A percentile compares a stretch with the other conserved stretches of the same genome.
Evolutionary conservation across 805 yeast species (phyloP).

Genomic region (Ogataea henricii): DNA sequence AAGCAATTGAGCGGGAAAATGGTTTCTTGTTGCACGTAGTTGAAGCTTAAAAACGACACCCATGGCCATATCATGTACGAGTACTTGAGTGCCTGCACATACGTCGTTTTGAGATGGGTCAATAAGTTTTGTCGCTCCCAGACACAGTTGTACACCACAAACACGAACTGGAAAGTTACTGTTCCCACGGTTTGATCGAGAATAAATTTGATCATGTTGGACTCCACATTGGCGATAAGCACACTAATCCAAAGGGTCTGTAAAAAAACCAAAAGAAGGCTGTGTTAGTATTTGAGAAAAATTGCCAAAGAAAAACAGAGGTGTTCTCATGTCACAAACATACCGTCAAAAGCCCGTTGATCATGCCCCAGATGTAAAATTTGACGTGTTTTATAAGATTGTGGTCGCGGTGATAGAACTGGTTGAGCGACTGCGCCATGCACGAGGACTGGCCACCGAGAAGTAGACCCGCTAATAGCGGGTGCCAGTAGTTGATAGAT

Average conservation of each 20-base stretch:
- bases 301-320: background rate
- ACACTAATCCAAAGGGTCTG: slow-evolving; percentile 53
- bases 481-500: slow-evolving; percentile 26
- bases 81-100: slow-evolving; percentile 49
- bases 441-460: slow-evolving; percentile 32
- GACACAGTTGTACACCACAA: slow-evolving; percentile 47
- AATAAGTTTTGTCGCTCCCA: slow-evolving; percentile 53
- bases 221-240: slow-evolving; percentile 41
- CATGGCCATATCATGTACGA: slow-evolving; percentile 63
- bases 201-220: slow-evolving; percentile 41
- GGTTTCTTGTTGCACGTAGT: slow-evolving; percentile 46
- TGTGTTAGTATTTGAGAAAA: slow-evolving; percentile 6
- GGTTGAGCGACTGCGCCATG: slow-evolving; percentile 34
- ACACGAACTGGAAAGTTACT: slow-evolving; percentile 53
- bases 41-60: slow-evolving; percentile 52
- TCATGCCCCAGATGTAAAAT: slow-evolving; percentile 59
- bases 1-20: slow-evolving; percentile 62
- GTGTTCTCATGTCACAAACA: slow-evolving; percentile 1
- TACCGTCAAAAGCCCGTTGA: slow-evolving; percentile 55
- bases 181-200: slow-evolving; percentile 59
- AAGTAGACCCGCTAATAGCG: slow-evolving; percentile 27
- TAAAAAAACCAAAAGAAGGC: background rate
- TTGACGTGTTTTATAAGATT: slow-evolving; percentile 39
- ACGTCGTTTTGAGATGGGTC: slow-evolving; percentile 39
- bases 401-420: slow-evolving; percentile 27